Conservation (phyloP, 2,329 filamentous ascomycete genomes). For the Colletotrichum lindemuthianum region DNA sequence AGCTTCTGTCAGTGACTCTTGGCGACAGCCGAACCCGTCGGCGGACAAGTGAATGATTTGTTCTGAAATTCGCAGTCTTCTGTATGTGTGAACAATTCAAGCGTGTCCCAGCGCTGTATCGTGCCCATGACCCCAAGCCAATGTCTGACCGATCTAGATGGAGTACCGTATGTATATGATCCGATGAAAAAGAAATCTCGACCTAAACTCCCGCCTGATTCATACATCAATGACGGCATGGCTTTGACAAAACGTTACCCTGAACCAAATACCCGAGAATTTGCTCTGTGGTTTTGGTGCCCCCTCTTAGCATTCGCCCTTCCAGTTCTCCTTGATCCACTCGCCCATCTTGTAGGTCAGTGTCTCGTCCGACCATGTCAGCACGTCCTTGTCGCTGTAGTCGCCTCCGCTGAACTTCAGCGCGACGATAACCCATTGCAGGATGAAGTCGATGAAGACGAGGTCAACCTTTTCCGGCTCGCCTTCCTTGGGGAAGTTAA, state of each 20-base stretch:
- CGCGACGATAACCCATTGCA: conserved; percentile 82
- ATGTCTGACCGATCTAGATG: conserved; percentile 10
- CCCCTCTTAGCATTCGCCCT: conserved; percentile 53
- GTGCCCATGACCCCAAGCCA: not conserved
- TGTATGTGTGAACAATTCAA: not conserved
- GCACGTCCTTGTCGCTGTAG: conserved; percentile 59
- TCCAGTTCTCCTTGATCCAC: conserved; percentile 71
- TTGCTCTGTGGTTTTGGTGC: not conserved
- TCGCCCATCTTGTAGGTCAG: conserved; percentile 65
- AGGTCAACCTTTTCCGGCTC: conserved; percentile 82
- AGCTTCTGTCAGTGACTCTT: too few species aligned
- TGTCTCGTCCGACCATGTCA: conserved; percentile 62
- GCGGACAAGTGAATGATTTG: too few species aligned
- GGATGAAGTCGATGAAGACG: conserved; percentile 91
- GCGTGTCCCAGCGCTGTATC: not conserved
- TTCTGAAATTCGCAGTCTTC: not conserved
- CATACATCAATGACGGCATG: not conserved
- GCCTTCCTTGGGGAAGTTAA: conserved; percentile 65
- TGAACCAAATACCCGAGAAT: not conserved
- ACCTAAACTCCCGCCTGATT: conserved; percentile 11
- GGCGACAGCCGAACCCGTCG: too few species aligned
- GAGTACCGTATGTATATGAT: not conserved
- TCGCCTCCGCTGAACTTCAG: conserved; percentile 69
- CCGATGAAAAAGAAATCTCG: not conserved
- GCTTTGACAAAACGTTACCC: not conserved